These are phyloP conservation scores for Talaromyces nanjingensis DNA, from an alignment of 495 filamentous ascomycete species.

Conservation along the genomic window DNA sequence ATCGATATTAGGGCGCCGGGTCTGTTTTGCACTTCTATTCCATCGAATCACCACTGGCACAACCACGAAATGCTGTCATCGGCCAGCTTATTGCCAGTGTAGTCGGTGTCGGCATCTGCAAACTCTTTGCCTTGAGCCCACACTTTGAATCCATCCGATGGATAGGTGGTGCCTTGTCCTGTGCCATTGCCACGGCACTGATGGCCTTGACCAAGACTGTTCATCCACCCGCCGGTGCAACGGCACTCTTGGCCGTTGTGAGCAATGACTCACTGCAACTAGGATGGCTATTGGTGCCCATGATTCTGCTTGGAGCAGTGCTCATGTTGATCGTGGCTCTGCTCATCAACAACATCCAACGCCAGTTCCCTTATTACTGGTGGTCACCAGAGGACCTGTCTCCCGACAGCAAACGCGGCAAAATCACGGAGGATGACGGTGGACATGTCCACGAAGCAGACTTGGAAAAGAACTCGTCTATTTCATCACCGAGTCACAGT, in stretches of 20 bases:
- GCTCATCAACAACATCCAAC: constrained; percentile 68
- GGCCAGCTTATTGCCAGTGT: constrained; percentile 64
- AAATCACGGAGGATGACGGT: not conserved
- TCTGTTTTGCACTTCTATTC: constrained; percentile 69
- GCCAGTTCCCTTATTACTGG: constrained; percentile 77
- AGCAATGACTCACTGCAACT: constrained; percentile 46
- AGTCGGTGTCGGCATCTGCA: constrained; percentile 60
- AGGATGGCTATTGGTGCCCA: constrained; percentile 67
- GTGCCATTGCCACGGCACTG: constrained; percentile 56
- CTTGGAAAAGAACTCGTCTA: constrained; percentile 14
- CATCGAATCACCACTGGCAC: constrained; percentile 76
- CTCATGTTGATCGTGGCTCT: constrained; percentile 63
- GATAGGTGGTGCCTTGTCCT: constrained; percentile 63
- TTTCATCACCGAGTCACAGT: not conserved
- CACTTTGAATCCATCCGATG: constrained; percentile 43
- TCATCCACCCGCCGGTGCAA: constrained; percentile 85
- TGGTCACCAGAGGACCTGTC: constrained; percentile 33
- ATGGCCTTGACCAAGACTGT: constrained; percentile 77
- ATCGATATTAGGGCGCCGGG: constrained; percentile 54
- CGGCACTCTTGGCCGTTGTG: constrained; percentile 69
- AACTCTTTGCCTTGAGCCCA: constrained; percentile 60
- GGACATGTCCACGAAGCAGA: constrained; percentile 12
- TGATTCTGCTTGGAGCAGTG: constrained; percentile 56
- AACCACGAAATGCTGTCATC: constrained; percentile 70
- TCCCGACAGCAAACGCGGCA: not conserved